Conservation (phyloP, 257 asterid genomes). For the Dorcoceras hygrometricum region DNA sequence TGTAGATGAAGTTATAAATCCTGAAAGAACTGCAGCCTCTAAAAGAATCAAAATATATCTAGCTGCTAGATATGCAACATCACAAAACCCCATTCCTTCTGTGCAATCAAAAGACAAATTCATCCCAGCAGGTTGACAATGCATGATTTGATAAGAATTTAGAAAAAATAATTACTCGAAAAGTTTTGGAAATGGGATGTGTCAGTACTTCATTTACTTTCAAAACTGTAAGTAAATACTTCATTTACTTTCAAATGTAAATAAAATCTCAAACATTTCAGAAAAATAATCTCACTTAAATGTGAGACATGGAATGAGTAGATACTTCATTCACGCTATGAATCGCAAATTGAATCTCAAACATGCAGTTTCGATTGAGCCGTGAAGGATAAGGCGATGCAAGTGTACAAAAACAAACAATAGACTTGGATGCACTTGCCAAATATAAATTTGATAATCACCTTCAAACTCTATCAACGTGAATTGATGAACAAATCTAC, state of each 20-base stretch:
- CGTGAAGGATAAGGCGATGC: not conserved
- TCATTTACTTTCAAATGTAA: too few relatives aligned
- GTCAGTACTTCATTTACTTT: too few relatives aligned
- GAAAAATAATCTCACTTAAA: too few relatives aligned
- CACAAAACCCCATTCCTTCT: not conserved
- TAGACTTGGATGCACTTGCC: not conserved
- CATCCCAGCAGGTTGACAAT: not conserved
- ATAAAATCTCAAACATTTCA: too few relatives aligned
- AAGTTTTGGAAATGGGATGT: too few relatives aligned
- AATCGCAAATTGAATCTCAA: not conserved
- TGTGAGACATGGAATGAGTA: not conserved
- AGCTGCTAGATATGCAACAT: not conserved
- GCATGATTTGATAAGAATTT: not conserved
- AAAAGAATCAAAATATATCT: not conserved
- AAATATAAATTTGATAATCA: not conserved
- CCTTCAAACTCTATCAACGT: not conserved
- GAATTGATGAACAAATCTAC: not conserved
- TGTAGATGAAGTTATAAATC: too few relatives aligned
- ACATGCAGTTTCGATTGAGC: not conserved
- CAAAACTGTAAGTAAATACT: too few relatives aligned
- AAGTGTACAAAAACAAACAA: too few relatives aligned
- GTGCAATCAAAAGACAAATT: not conserved
- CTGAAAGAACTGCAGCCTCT: too few relatives aligned
- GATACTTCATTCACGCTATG: not conserved
- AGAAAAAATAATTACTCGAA: too few relatives aligned